Evolutionary conservation across 2,329 filamentous ascomycete genomes (phyloP), one percentile per base, ranked within the genome.

Genomic region (Colletotrichum magnum): DNA sequence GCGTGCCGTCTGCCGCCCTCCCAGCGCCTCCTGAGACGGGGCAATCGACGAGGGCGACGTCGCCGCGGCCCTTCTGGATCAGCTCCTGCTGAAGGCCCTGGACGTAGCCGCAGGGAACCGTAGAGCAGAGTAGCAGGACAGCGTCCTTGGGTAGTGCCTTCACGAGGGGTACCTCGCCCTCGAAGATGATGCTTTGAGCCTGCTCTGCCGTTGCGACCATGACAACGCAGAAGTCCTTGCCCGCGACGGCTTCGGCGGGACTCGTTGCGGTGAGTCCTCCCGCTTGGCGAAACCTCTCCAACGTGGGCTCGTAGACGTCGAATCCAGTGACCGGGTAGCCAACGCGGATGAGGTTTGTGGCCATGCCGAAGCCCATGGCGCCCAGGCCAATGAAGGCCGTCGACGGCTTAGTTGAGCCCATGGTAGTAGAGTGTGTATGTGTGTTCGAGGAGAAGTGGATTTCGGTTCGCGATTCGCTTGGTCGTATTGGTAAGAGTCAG

Each of bases 301-400:
- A 6, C 2, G 28, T 32, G 7, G 28, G 28, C 28, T 32, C 28
- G 28, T 32, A 32, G 28, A 32, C 5, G 28, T 32, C 28, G 28
- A 32, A 32, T 32, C 28, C 28, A 9, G 28, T 32, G 7, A 32
- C 28, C 10, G 28, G 28, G 28, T 32, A 32, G 28, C 28, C 28
- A 9, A 32, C 28, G 28, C 28, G 28, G 28, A 32, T 32, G 53
- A 94, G 87, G 76, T 94, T 87, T 69, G 88, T 92, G 72, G 92
- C 92, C 92, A 94, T 94, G 77, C 92, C 92, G 78, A 93, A 92
- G 76, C 92, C 92, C 92, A 94, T 94, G 79, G 92, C 92, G 65
- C 92, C 92, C 3, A 94, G 90, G 83, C 92, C 92, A 72, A 92
- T 90, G 80, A 94, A 93, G 72, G 43, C 45, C 5, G 32, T 39